These are phyloP conservation scores for Clavispora carvajalis DNA, from an alignment of 805 yeast species.

Conservation along the genomic window DNA sequence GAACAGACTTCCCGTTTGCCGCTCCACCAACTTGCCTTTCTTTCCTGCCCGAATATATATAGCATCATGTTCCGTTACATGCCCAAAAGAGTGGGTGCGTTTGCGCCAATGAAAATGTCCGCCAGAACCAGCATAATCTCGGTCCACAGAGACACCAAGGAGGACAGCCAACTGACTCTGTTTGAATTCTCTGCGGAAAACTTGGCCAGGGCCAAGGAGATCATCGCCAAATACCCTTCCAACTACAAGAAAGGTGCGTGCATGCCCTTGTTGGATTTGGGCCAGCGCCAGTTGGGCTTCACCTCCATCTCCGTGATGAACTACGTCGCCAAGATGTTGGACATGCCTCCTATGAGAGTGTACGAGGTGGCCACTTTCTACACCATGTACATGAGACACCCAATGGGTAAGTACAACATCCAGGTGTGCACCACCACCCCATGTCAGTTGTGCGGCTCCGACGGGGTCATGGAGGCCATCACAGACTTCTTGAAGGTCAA, in stretches of 20 bases:
- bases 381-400: constrained; percentile 84
- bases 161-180: constrained; percentile 61
- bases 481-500: constrained; percentile 53
- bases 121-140: constrained; percentile 40
- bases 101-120: constrained; percentile 7
- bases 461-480: constrained; percentile 69
- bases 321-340: constrained; percentile 77
- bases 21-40: neutral
- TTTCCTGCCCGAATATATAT: neutral
- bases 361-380: constrained; percentile 90
- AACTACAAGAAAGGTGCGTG: constrained; percentile 85
- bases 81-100: constrained; percentile 12
- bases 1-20: neutral
- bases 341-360: constrained; percentile 92
- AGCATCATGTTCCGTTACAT: constrained; percentile 19
- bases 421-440: constrained; percentile 91
- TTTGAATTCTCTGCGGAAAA: constrained; percentile 71
- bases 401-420: constrained; percentile 78
- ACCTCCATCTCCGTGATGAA: constrained; percentile 86
- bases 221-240: constrained; percentile 75
- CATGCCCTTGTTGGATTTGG: constrained; percentile 82
- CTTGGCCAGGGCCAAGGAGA: constrained; percentile 60
- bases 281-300: constrained; percentile 83
- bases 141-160: constrained; percentile 69
- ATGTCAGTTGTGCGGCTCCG: constrained; percentile 80